phyloP scores from a whole-genome alignment of 306 rosid species.

The Arachis hypogaea region DNA sequence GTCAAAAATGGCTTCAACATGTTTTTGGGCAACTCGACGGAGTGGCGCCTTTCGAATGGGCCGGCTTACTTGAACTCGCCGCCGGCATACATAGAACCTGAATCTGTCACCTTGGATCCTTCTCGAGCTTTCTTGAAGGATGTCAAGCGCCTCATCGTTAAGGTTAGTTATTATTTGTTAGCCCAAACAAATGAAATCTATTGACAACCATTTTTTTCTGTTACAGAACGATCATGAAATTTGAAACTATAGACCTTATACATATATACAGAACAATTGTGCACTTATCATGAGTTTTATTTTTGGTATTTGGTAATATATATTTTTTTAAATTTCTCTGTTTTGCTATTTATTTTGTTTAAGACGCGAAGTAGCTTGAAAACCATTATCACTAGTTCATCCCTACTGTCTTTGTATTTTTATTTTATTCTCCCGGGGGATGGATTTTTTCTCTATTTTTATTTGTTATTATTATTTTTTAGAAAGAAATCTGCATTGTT shows the following conservation, averaged over 20 bases:
- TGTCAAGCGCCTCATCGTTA: constrained; percentile 65
- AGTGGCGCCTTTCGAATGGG: constrained; percentile 26
- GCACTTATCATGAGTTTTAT: not conserved
- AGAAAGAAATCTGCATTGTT: too few species aligned
- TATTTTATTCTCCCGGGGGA: too few species aligned
- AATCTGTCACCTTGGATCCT: constrained; percentile 52
- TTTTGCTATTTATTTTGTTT: not conserved
- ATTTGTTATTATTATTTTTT: too few species aligned
- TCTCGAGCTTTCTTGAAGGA: constrained; percentile 62
- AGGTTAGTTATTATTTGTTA: constrained; percentile 40
- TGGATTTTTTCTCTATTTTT: too few species aligned
- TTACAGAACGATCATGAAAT: too few species aligned
- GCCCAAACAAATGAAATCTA: not conserved
- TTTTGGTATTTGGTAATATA: not conserved
- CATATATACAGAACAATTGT: not conserved
- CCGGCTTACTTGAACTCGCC: constrained; percentile 31
- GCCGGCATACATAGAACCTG: not conserved
- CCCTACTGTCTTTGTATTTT: not conserved
- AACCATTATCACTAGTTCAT: too few species aligned
- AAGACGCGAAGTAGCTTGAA: too few species aligned
- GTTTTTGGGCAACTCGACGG: not conserved
- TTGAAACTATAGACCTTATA: too few species aligned
- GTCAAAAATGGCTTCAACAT: not conserved
- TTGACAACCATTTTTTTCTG: too few species aligned
- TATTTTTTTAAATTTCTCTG: not conserved